phyloP scores from a whole-genome alignment of 495 filamentous ascomycete genomes.

The Oleoguttula mirabilis region DNA sequence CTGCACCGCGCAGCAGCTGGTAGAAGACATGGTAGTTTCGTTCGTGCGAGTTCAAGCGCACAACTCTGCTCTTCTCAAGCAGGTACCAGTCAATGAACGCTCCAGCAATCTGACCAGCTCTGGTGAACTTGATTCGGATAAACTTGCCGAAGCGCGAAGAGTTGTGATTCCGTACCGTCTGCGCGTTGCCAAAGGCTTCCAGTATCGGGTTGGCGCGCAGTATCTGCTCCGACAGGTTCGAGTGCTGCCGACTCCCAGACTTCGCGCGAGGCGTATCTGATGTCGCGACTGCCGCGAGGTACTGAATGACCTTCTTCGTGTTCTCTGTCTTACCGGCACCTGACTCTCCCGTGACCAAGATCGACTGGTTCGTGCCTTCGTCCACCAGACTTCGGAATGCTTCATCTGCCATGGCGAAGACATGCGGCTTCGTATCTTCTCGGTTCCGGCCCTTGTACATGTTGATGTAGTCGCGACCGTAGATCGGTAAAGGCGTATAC shows the following conservation, averaged over 20 bases:
- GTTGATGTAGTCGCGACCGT: slow-evolving; percentile 90
- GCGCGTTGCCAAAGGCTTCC: slow-evolving; percentile 96
- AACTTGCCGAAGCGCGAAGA: slow-evolving; percentile 99
- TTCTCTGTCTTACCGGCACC: slow-evolving; percentile 99
- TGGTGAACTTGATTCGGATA: slow-evolving; percentile 90
- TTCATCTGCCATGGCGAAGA: slow-evolving; percentile 96
- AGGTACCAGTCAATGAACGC: slow-evolving; percentile 99
- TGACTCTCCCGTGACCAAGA: slow-evolving; percentile 95
- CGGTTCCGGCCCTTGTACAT: slow-evolving; percentile 85
- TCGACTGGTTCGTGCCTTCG: slow-evolving; percentile 92
- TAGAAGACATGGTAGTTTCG: slow-evolving; percentile 98
- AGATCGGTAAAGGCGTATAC: slow-evolving; percentile 88
- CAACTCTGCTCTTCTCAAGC: slow-evolving; percentile 90
- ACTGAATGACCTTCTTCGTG: slow-evolving; percentile 99
- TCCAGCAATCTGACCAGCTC: slow-evolving; percentile 82
- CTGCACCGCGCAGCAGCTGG: slow-evolving; percentile 79
- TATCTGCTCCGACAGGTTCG: slow-evolving; percentile 93
- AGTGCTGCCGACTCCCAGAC: slow-evolving; percentile 52
- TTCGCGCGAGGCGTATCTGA: slow-evolving; percentile 58
- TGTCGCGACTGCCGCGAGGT: slow-evolving; percentile 85
- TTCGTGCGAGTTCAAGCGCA: slow-evolving; percentile 72
- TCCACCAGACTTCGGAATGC: slow-evolving; percentile 93
- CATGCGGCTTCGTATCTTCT: slow-evolving; percentile 94
- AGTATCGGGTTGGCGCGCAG: slow-evolving; percentile 93
- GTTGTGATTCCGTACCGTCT: slow-evolving; percentile 96